Percentiles rank a stretch among this genome's conserved stretches.
Conservation (phyloP, 495 filamentous ascomycete genomes). For the Friedmanniomyces simplex region DNA sequence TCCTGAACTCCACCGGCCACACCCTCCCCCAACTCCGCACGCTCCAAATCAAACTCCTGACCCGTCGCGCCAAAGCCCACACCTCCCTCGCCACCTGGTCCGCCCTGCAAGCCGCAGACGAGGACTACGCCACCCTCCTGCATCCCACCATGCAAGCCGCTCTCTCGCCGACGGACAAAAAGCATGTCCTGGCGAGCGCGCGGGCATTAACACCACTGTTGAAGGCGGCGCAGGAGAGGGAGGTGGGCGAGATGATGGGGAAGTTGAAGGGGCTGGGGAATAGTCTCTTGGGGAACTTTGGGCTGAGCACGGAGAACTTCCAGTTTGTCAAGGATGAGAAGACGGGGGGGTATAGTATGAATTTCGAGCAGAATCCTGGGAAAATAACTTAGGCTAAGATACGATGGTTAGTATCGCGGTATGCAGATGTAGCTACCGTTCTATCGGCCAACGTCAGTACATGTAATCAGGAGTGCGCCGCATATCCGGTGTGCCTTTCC, state of each 20-base stretch:
- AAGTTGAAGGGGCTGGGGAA: slow-evolving; percentile 93
- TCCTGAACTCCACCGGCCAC: slow-evolving; percentile 29
- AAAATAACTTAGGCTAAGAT: too few species aligned
- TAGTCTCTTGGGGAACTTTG: slow-evolving; percentile 84
- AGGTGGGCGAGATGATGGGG: slow-evolving; percentile 92
- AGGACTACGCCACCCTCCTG: slow-evolving; percentile 36
- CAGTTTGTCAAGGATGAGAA: slow-evolving; percentile 84
- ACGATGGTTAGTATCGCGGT: too few species aligned
- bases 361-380: slow-evolving; percentile 57
- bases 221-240: slow-evolving; percentile 66
- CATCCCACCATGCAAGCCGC: slow-evolving; percentile 31
- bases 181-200: slow-evolving; percentile 55
- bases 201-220: slow-evolving; percentile 52
- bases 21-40: slow-evolving; percentile 53
- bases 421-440: too few species aligned
- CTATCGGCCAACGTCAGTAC: too few species aligned
- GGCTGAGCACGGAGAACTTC: slow-evolving; percentile 85
- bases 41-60: slow-evolving; percentile 72
- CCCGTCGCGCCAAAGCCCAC: slow-evolving; percentile 70
- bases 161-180: slow-evolving; percentile 52
- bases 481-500: too few species aligned
- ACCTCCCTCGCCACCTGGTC: slow-evolving; percentile 67
- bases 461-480: too few species aligned
- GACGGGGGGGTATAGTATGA: slow-evolving; percentile 86
- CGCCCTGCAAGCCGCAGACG: slow-evolving; percentile 67